These are phyloP conservation scores for Neostapfia colusana DNA, from an alignment of 176 grass and related monocot species.

Conservation along the genomic window DNA sequence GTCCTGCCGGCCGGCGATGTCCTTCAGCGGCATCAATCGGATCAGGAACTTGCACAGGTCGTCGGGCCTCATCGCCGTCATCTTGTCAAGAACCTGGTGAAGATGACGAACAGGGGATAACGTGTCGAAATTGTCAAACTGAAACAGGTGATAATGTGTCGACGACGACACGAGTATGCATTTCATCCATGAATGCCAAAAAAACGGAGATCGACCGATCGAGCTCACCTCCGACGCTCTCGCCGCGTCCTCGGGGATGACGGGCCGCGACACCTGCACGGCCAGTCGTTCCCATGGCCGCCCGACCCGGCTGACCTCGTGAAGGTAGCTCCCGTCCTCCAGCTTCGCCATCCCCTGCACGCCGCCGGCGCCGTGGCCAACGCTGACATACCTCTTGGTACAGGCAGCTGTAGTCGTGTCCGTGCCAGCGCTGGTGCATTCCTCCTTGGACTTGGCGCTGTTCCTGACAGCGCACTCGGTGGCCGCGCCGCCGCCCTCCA, in stretches of 20 bases:
- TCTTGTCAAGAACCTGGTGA: conserved; percentile 55
- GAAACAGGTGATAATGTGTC: background rate
- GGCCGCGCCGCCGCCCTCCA: too few species aligned
- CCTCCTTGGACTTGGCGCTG: background rate
- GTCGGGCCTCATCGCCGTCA: conserved; percentile 35
- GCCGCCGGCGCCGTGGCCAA: background rate
- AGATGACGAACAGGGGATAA: too few species aligned
- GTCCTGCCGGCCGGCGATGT: conserved; percentile 35
- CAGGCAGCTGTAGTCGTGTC: background rate
- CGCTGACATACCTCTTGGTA: conserved; percentile 5
- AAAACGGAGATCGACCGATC: background rate
- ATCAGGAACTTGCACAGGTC: conserved; percentile 43
- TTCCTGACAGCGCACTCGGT: background rate
- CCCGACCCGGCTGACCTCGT: conserved; percentile 41
- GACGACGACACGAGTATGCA: background rate
- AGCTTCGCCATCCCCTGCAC: conserved; percentile 30
- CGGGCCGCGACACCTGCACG: conserved; percentile 58
- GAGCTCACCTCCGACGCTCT: conserved; percentile 56
- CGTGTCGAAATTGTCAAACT: background rate
- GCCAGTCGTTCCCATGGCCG: conserved; percentile 50
- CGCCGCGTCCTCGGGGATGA: conserved; percentile 35
- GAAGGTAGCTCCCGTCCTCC: conserved; percentile 52
- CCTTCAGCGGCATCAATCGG: conserved; percentile 48
- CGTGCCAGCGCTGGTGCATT: background rate
- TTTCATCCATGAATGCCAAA: background rate